Evolutionary conservation across 2,329 filamentous ascomycete genomes (phyloP).

Genomic region (Xylaria sp.): DNA sequence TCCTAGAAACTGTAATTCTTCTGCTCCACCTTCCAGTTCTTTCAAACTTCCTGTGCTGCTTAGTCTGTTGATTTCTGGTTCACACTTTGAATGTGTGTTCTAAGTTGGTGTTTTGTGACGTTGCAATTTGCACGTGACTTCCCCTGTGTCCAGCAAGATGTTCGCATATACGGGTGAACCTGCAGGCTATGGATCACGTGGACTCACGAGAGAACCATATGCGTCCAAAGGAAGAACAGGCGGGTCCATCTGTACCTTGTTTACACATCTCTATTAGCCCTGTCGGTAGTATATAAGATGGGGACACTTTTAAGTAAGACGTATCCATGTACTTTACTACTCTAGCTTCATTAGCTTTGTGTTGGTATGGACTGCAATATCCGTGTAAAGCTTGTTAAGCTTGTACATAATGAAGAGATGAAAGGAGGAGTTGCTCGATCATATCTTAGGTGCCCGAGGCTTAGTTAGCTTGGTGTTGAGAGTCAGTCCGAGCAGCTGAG

Average conservation of each 20-base stretch:
- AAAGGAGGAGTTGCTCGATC: background rate
- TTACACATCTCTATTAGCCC: background rate
- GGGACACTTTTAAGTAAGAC: background rate
- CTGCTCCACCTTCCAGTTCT: no score
- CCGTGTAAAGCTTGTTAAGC: background rate
- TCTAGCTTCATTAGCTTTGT: no score
- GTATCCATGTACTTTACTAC: background rate
- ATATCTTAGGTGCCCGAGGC: background rate
- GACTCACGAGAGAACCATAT: background rate
- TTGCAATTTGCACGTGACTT: slow-evolving; percentile 1
- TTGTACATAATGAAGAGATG: background rate
- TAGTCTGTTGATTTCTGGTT: no score
- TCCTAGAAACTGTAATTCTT: no score
- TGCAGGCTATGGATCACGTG: background rate
- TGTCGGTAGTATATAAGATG: background rate
- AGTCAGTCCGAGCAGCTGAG: background rate
- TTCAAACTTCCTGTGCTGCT: no score
- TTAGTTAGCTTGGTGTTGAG: background rate
- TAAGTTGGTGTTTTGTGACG: background rate
- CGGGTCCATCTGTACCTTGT: background rate
- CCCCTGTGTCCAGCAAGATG: background rate
- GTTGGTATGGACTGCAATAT: no score
- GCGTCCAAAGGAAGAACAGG: background rate
- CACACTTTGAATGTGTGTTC: background rate
- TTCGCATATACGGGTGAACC: background rate